A percentile compares a stretch with the other conserved stretches of the same genome.
Conservation (phyloP, 2,329 filamentous ascomycete species). For the Massarina eburnea region DNA sequence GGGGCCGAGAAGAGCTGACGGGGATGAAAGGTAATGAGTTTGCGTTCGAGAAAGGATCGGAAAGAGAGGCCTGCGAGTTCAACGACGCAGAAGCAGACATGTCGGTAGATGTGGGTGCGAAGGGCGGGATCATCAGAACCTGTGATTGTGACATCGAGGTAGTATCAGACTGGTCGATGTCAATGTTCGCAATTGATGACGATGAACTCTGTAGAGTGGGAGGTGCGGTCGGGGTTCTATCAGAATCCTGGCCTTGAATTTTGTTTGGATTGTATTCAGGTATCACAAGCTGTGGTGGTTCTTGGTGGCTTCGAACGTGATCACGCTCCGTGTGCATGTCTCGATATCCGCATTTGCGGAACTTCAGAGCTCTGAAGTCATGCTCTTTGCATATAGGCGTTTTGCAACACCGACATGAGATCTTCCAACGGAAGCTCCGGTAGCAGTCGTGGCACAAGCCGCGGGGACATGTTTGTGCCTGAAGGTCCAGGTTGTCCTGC, state of each 20-base stretch:
- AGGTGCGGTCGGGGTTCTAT: slow-evolving; percentile 25
- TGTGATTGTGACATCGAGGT: slow-evolving; percentile 40
- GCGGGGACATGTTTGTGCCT: slow-evolving; percentile 53
- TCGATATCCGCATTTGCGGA: slow-evolving; percentile 60
- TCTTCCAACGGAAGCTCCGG: slow-evolving; percentile 60
- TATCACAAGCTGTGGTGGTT: slow-evolving; percentile 37
- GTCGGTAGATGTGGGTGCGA: slow-evolving; percentile 23
- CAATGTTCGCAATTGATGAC: slow-evolving; percentile 24
- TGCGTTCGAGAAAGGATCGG: slow-evolving; percentile 26
- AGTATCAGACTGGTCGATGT: slow-evolving; percentile 28
- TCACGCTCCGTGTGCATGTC: slow-evolving; percentile 55
- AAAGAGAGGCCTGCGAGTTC: slow-evolving; percentile 22
- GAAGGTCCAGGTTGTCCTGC: slow-evolving; percentile 46
- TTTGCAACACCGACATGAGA: slow-evolving; percentile 60
- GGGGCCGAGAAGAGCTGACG: slow-evolving; percentile 38
- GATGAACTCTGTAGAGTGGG: slow-evolving; percentile 5
- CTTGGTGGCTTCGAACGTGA: slow-evolving; percentile 39
- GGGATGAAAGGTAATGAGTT: slow-evolving; percentile 33
- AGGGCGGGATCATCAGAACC: slow-evolving; percentile 30
- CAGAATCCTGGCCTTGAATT: slow-evolving; percentile 21
- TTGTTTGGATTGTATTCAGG: slow-evolving; percentile 40
- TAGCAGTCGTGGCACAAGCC: slow-evolving; percentile 62
- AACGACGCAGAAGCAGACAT: slow-evolving; percentile 33
- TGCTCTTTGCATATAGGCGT: slow-evolving; percentile 62
- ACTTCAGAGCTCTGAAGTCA: slow-evolving; percentile 58